Conservation (phyloP, 2,329 filamentous ascomycete species). For the Diaporthe aspalathi region DNA sequence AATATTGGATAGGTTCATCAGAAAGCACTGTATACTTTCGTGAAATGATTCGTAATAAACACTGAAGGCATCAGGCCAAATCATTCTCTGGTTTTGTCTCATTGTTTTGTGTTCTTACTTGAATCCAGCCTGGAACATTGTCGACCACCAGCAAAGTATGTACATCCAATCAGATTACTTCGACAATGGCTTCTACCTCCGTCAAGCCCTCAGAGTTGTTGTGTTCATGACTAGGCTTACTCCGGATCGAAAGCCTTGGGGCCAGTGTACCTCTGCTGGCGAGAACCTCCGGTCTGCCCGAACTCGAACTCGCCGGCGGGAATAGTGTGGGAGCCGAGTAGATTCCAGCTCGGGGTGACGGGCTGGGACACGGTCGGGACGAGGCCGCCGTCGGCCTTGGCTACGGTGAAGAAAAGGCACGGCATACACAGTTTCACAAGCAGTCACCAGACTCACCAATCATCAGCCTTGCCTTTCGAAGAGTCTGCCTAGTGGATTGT, state of each 20-base stretch:
- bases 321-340: slow-evolving; percentile 45
- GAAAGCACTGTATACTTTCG: too few relatives aligned
- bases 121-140: slow-evolving; percentile 1
- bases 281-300: slow-evolving; percentile 29
- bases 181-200: too few relatives aligned
- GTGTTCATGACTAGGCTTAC: slow-evolving; percentile 7
- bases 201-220: too few relatives aligned
- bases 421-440: too few relatives aligned
- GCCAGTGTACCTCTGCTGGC: slow-evolving; percentile 47
- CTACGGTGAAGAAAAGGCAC: slow-evolving; percentile 42
- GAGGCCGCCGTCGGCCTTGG: slow-evolving; percentile 42
- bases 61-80: too few relatives aligned
- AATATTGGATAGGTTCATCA: too few relatives aligned
- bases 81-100: background rate
- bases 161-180: slow-evolving; percentile 16
- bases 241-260: slow-evolving; percentile 41
- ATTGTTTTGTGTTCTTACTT: background rate
- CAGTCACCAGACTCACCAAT: too few relatives aligned
- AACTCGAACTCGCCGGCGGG: slow-evolving; percentile 43
- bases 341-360: slow-evolving; percentile 44
- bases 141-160: slow-evolving; percentile 10
- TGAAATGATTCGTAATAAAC: too few relatives aligned
- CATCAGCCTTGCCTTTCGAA: too few relatives aligned
- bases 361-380: slow-evolving; percentile 46
- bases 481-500: too few relatives aligned